Base-by-base conservation (phyloP, 768 basidiomycete genomes). In the Serpula lacrymans region DNA sequence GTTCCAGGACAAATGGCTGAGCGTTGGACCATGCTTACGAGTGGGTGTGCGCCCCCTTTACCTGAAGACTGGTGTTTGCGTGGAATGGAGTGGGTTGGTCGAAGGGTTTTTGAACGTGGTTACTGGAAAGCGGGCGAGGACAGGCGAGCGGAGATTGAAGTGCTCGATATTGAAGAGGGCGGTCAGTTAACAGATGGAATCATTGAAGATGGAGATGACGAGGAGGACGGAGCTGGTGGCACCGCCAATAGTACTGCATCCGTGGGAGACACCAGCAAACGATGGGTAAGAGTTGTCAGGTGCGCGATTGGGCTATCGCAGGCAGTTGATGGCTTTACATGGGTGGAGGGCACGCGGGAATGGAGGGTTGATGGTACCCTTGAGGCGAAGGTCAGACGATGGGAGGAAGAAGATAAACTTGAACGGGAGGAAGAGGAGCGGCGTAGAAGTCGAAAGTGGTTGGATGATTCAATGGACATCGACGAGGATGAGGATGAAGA, bases 41-140 rank as follows among this genome's bases (percentile, higher is more conserved):
- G 71, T 32, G 78, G 78, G 11, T 83, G 79, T 46, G 65, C 76
- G 16, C 82, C 82, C 0, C 82, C 89, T 0, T 67, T 98, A 2
- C 75, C 88, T 0, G 96, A 99, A 62, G 96, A 98, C 54, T 97
- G 94, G 92, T 88, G 87, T 53, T 58, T 97, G 50, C 77, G 96
- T 23, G 96, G 96, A 1, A 90, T 94, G 83, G 93, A 93, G 51
- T 99, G 96, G 96, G 84, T 90, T 3, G 86, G 89, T 5, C 74
- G 90, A 43, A 79, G 80, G 46, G 82, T 97, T 12, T 98, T 86
- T 57, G 92, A 95, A 59, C 80, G 89, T 28, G 95, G 94, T 0
- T 98, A 84, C 59, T 99, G 96, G 96, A 88, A 85, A 56, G 69
- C 70, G n/a, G 77, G 75, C 23, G 84, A 83, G 37, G 82, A 82